These are phyloP conservation scores for Candida namnaoensis DNA, from an alignment of 805 yeast genomes.

Conservation along the genomic window DNA sequence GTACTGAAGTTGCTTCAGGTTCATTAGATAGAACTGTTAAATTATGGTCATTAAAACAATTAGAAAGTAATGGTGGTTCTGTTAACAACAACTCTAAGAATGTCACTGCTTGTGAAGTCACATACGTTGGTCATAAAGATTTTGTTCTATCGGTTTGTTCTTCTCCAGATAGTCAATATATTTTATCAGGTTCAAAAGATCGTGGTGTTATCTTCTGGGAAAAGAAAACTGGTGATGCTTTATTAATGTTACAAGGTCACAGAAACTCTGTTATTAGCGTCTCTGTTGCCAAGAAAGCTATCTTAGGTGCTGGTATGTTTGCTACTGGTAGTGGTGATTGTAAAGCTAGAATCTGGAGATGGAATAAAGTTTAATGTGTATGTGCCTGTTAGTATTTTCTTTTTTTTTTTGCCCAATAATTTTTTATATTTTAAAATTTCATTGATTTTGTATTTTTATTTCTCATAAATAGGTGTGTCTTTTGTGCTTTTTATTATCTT, in stretches of 20 bases:
- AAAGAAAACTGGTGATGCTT: slow-evolving; percentile 81
- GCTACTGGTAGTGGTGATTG: slow-evolving; percentile 98
- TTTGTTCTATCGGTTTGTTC: slow-evolving; percentile 91
- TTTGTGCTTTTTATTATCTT: too few species aligned
- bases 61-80: slow-evolving; percentile 33
- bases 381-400: background rate
- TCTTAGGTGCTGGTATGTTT: slow-evolving; percentile 70
- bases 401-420: background rate
- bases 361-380: slow-evolving; percentile 35
- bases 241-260: slow-evolving; percentile 94
- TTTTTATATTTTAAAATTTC: too few species aligned
- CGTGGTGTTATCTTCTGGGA: slow-evolving; percentile 98
- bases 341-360: slow-evolving; percentile 94
- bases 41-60: slow-evolving; percentile 81
- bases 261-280: slow-evolving; percentile 93
- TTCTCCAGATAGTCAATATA: slow-evolving; percentile 87
- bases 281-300: slow-evolving; percentile 76
- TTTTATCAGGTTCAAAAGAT: slow-evolving; percentile 91
- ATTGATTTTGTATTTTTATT: background rate
- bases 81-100: slow-evolving; percentile 29
- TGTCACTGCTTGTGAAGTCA: slow-evolving; percentile 68
- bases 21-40: slow-evolving; percentile 94
- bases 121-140: slow-evolving; percentile 94
- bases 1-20: slow-evolving; percentile 88
- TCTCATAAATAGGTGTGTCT: too few species aligned